phyloP scores from a whole-genome alignment of 2,329 filamentous ascomycete species.

The Hypoxylon sp. region DNA sequence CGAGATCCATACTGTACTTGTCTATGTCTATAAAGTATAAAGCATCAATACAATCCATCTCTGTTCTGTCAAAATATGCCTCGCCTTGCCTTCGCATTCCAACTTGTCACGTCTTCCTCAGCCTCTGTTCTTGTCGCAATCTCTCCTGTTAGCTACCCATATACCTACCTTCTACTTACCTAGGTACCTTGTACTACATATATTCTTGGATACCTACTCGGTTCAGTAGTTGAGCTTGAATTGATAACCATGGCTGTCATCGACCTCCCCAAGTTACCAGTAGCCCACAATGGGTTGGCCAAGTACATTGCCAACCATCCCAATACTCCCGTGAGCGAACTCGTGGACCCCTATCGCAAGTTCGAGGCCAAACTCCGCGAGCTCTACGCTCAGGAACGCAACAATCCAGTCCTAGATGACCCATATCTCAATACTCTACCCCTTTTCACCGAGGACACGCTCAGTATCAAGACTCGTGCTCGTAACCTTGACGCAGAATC shows the following conservation, averaged over 20 bases:
- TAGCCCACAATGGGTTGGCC: slow-evolving; percentile 58
- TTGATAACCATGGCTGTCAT: slow-evolving; percentile 52
- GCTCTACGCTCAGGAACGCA: slow-evolving; percentile 75
- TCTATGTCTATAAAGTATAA: no score
- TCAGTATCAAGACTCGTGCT: slow-evolving; percentile 70
- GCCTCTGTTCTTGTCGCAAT: not conserved
- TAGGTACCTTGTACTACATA: not conserved
- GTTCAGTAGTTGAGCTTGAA: not conserved
- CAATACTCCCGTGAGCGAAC: slow-evolving; percentile 64
- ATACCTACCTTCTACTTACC: not conserved
- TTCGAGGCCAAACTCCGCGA: slow-evolving; percentile 76
- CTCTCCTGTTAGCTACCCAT: not conserved
- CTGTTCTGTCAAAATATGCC: not conserved
- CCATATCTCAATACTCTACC: slow-evolving; percentile 73
- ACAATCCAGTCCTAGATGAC: slow-evolving; percentile 67
- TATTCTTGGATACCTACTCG: no score
- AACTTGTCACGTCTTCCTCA: slow-evolving; percentile 4
- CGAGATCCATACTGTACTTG: slow-evolving; percentile 16
- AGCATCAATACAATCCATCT: slow-evolving; percentile 12
- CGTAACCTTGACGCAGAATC: slow-evolving; percentile 69
- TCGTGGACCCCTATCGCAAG: slow-evolving; percentile 74
- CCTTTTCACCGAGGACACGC: slow-evolving; percentile 69
- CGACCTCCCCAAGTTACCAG: slow-evolving; percentile 60
- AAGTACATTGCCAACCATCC: slow-evolving; percentile 67
- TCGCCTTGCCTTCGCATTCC: slow-evolving; percentile 2